These are phyloP conservation scores for Agarophyton chilense DNA, from an alignment of 23 red algal species.

Conservation along the genomic window DNA sequence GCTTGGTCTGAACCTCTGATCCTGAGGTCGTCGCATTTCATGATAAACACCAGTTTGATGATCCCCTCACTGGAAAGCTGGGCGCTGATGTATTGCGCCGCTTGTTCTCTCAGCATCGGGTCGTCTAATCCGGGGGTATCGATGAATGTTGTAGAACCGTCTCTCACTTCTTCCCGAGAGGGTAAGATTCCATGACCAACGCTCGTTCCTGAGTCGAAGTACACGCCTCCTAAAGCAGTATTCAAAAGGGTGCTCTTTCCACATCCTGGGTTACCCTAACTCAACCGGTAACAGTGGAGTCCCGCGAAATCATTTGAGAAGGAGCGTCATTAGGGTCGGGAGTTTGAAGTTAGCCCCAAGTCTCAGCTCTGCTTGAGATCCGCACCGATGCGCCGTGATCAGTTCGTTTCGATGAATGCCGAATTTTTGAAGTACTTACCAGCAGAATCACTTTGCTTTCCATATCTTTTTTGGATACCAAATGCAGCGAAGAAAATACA, in stretches of 20 bases:
- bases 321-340: background rate
- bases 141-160: background rate
- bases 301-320: background rate
- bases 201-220: slow-evolving; percentile 8
- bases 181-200: slow-evolving; percentile 8
- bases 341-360: background rate
- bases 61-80: background rate
- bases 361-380: background rate
- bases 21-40: slow-evolving; percentile 19
- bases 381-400: background rate
- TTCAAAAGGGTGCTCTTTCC: slow-evolving; percentile 18
- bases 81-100: slow-evolving; percentile 15
- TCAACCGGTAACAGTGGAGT: background rate
- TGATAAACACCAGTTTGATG: slow-evolving; percentile 32
- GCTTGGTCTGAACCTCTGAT: slow-evolving; percentile 17
- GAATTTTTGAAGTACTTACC: background rate
- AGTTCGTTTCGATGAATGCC: background rate
- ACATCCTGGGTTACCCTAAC: slow-evolving; percentile 21
- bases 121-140: slow-evolving; percentile 52
- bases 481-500: background rate
- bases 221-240: slow-evolving; percentile 1
- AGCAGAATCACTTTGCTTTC: slow-evolving; percentile 1
- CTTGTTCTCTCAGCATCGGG: background rate
- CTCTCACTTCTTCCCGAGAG: slow-evolving; percentile 7
- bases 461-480: background rate